Evolutionary conservation across 208 protist genomes (phyloP), one percentile per base, ranked within the genome.

Genomic region (Leishmania aethiopica): DNA sequence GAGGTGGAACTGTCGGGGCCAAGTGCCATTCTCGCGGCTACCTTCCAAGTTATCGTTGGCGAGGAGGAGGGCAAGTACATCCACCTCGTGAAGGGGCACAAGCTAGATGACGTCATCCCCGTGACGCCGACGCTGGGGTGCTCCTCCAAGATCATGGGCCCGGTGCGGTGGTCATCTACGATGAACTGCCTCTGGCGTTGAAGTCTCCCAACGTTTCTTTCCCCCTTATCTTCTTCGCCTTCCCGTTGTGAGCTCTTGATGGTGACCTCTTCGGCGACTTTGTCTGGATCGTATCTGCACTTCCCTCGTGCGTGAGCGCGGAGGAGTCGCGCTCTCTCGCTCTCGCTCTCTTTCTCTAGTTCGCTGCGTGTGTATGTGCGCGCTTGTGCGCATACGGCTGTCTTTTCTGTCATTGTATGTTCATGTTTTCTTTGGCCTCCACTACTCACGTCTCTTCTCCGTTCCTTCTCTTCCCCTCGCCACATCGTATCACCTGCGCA

Each of bases 101-200:
- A 91, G 71, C 78, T 94, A 32, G 91, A 96, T 75, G 92, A 93
- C 53, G 72, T 96, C 2, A 78, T 96, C n/a, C 86, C 86, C 19
- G 66, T 86, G 47, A 79, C 72, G 1, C 90, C 91, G 32, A 82
- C 78, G 15, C 37, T 83, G 7, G 88, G 84, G 15, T 87, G 87
- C 75, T 76, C 80, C 35, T 96, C 92, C 17, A 92, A 90, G 77
- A 88, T 96, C 53, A 89, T 96, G 87, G 88, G 89, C 1, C 91
- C 92, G 35, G 84, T 88, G 51, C 92, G 88, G 47, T 96, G 92
- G 91, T 94, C 92, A 25, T 79, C 88, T 35, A 82, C 85, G 28
- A 88, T 94, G 53, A 88, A 90, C 60, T 92, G 86, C 64, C 64
- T 94, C 40, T 96, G 92, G 92, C 88, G 89, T n/a, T 96, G 78